Percentiles rank a stretch among this genome's conserved stretches.
These are phyloP conservation scores for Mediolabrus comicus DNA, from an alignment of 108 stramenopile genomes.

Conservation along the genomic window DNA sequence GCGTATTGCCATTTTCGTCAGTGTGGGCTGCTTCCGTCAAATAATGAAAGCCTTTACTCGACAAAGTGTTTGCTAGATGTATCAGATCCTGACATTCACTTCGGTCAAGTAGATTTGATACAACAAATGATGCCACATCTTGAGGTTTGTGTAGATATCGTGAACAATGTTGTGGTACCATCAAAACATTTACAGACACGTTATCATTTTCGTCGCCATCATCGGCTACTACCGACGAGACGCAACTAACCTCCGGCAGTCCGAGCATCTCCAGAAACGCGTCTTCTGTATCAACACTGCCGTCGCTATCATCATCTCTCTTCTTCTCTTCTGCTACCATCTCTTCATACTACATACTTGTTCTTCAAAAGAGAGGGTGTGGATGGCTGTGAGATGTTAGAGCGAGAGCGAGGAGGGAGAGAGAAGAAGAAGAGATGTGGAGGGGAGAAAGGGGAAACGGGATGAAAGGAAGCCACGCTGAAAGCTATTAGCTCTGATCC, in stretches of 20 bases:
- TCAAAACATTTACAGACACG: constrained; percentile 1
- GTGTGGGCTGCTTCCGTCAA: constrained; percentile 59
- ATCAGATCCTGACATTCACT: constrained; percentile 53
- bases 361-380: too few species aligned
- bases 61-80: constrained; percentile 25
- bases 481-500: too few species aligned
- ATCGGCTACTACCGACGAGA: constrained; percentile 6
- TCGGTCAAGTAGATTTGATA: constrained; percentile 39
- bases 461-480: too few species aligned
- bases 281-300: constrained; percentile 20
- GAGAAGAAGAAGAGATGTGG: too few species aligned
- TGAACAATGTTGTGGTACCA: constrained; percentile 45
- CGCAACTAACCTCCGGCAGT: constrained; percentile 6
- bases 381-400: too few species aligned
- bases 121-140: constrained; percentile 47
- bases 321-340: background rate
- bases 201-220: constrained; percentile 1
- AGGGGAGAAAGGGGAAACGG: too few species aligned
- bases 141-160: constrained; percentile 48
- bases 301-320: constrained; percentile 2
- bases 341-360: too few species aligned
- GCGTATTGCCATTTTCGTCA: constrained; percentile 49
- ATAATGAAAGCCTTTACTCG: constrained; percentile 50
- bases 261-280: constrained; percentile 38
- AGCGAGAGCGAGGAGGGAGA: too few species aligned